Conservation (phyloP, 257 asterid species). For the Lithospermum erythrorhizon region DNA sequence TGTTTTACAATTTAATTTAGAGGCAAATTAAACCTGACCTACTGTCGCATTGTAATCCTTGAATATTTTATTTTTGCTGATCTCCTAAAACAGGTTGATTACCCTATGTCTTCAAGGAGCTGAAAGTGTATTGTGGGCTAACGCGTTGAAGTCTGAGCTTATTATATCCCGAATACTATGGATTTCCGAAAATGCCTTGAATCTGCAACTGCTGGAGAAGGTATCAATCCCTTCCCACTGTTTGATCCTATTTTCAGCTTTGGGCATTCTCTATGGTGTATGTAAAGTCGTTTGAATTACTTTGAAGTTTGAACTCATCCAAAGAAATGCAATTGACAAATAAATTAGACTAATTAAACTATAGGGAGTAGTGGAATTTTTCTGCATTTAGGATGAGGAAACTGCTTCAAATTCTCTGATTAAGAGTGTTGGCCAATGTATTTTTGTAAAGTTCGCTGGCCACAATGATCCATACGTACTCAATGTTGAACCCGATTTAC, state of each 20-base stretch:
- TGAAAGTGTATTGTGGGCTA: slow-evolving; percentile 56
- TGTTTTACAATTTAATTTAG: too few species aligned
- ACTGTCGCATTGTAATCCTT: neutral
- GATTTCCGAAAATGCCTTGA: slow-evolving; percentile 78
- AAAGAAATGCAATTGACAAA: neutral
- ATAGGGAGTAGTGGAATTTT: too few species aligned
- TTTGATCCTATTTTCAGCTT: neutral
- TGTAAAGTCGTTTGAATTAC: neutral
- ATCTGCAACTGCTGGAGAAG: slow-evolving; percentile 62
- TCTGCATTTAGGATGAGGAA: too few species aligned
- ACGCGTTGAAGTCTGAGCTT: slow-evolving; percentile 55
- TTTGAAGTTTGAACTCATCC: neutral
- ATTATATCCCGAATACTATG: slow-evolving; percentile 65
- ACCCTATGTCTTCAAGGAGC: slow-evolving; percentile 61
- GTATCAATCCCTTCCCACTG: slow-evolving; percentile 19
- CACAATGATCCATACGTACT: too few species aligned
- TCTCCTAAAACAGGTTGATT: slow-evolving; percentile 47
- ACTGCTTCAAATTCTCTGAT: too few species aligned
- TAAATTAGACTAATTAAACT: neutral
- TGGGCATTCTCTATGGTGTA: neutral
- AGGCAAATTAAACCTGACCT: neutral
- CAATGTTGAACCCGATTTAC: too few species aligned
- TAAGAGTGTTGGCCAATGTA: too few species aligned
- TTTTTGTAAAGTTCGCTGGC: too few species aligned
- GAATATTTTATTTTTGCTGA: slow-evolving; percentile 16